Evolutionary conservation across 2,329 filamentous ascomycete species (phyloP), one percentile per base, ranked within the genome.

Genomic region (Juglanconis juglandina): DNA sequence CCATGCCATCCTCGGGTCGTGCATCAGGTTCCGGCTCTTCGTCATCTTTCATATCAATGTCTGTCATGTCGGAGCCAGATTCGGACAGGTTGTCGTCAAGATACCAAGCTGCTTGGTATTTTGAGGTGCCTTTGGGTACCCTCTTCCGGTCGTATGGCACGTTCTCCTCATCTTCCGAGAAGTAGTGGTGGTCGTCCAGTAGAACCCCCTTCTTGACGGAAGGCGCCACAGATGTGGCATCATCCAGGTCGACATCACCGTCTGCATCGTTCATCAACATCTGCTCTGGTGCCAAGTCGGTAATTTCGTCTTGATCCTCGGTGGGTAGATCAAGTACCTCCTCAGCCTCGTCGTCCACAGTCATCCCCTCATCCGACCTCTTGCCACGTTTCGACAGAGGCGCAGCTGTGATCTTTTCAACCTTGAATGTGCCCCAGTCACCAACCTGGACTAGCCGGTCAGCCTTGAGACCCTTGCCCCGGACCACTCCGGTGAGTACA

Each of bases 171-270:
- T 95, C 92, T 48, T 98, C 94, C 0, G 93, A 93, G 71, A 98
- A 99, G 74, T 99, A 99, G 72, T 98, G 94, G 73, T 99, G 94
- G 66, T 98, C 94, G 67, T 99, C 95, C 9, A 99, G 81, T 46
- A 99, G 78, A 1, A 99, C 95, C 65, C 94, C 95, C 76, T 94
- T 96, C 70, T 88, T 87, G 48, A 82, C 79, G 2, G 79, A 77
- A 4, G 73, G 71, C 53, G 74, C 73, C 30, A 81, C 77, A 3
- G 79, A 80, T 68, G 64, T 76, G 8, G 69, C 68, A 60, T 72
- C 73, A 35, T 71, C 68, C 17, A 60, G 60, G 35, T 72, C 72
- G 64, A 73, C 75, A 14, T 77, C 76, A 30, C 85, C 84, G 30
- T 86, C 83, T 63, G 91, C 89, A 32, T 74, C 75, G 30, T 81